Evolutionary conservation across 768 basidiomycete genomes (phyloP).

Genomic region (Leccinum sublutescens): DNA sequence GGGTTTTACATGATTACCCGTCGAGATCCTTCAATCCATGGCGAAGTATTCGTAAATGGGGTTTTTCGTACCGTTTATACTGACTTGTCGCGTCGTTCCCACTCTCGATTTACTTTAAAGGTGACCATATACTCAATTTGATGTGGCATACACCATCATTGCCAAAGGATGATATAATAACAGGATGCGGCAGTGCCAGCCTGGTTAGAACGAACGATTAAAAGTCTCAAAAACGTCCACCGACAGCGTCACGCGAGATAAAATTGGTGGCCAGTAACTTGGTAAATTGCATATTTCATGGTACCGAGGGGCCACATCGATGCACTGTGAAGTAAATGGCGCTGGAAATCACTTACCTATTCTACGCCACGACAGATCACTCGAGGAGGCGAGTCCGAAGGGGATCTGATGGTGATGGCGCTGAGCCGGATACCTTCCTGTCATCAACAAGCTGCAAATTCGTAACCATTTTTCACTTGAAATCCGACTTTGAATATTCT

Average conservation of each 20-base stretch:
- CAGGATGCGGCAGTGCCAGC: not conserved
- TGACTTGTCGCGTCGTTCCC: not conserved
- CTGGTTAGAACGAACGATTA: not conserved
- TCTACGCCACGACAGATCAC: not conserved
- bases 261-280: not conserved
- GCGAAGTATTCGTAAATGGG: not conserved
- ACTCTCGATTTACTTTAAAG: not conserved
- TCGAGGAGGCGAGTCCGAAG: not conserved
- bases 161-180: not conserved
- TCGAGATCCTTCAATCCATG: not conserved
- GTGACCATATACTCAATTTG: not conserved
- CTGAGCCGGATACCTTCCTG: not conserved
- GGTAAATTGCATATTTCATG: not conserved
- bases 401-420: not conserved
- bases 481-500: not conserved
- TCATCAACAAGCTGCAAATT: not conserved
- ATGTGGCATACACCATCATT: not conserved
- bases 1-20: not conserved
- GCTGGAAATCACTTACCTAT: not conserved
- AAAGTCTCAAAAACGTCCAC: not conserved
- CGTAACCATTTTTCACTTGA: not conserved
- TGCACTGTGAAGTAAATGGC: not conserved
- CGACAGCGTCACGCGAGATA: not conserved
- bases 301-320: not conserved
- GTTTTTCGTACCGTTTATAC: not conserved